Conservation (phyloP, 371 early-diverging fungal species). For the Actinomortierella wolfii region DNA sequence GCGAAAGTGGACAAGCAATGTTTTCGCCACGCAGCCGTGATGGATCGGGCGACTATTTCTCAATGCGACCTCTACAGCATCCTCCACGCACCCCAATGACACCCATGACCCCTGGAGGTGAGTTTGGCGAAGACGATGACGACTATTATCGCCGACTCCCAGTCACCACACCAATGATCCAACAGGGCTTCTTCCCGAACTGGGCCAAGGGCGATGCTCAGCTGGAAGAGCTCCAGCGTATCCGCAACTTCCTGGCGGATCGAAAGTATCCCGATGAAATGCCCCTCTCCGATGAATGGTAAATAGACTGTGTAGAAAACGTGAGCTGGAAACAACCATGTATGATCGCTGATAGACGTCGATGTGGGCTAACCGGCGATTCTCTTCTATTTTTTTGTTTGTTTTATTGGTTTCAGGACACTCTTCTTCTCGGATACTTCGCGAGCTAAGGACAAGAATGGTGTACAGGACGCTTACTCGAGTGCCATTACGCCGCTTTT, state of each 20-base stretch:
- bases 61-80: constrained; percentile 44
- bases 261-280: constrained; percentile 43
- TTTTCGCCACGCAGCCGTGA: constrained; percentile 38
- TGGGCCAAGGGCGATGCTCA: constrained; percentile 49
- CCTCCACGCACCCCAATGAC: constrained; percentile 33
- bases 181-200: constrained; percentile 45
- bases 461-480: constrained; percentile 50
- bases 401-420: constrained; percentile 27
- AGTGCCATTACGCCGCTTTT: constrained; percentile 54
- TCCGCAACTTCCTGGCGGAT: constrained; percentile 33
- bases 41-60: constrained; percentile 29
- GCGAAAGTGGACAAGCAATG: constrained; percentile 13
- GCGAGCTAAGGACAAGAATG: constrained; percentile 40
- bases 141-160: constrained; percentile 36
- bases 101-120: constrained; percentile 38
- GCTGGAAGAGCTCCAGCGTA: constrained; percentile 37
- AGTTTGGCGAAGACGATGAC: constrained; percentile 31
- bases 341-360: no score
- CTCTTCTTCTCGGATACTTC: constrained; percentile 59
- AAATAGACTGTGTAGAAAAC: neutral
- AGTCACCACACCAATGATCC: constrained; percentile 46
- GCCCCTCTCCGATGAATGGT: constrained; percentile 48
- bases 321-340: neutral
- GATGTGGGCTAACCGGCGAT: constrained; percentile 6
- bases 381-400: constrained; percentile 8